phyloP scores from a whole-genome alignment of 345 rosid genomes.

The Euphorbia pulcherrima region DNA sequence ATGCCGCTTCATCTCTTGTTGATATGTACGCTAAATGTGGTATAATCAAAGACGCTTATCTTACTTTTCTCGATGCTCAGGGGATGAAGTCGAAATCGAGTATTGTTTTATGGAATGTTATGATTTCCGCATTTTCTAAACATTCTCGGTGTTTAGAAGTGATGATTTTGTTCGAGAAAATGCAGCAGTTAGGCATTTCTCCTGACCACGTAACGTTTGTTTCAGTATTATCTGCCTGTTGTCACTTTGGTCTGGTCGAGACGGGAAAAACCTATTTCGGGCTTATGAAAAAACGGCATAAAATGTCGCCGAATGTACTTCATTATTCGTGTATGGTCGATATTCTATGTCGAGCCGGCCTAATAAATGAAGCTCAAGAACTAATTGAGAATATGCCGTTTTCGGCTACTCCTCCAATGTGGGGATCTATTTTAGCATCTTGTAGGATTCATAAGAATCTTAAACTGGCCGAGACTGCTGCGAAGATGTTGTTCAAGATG shows the following conservation, averaged over 20 bases:
- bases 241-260: conserved; percentile 68
- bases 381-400: conserved; percentile 59
- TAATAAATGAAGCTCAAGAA: conserved; percentile 52
- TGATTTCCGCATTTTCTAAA: conserved; percentile 73
- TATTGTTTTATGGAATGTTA: conserved; percentile 66
- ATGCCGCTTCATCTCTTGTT: conserved; percentile 58
- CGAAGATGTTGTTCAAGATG: conserved; percentile 53
- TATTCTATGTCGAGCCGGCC: conserved; percentile 66
- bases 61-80: conserved; percentile 41
- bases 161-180: conserved; percentile 73
- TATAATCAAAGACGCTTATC: conserved; percentile 53
- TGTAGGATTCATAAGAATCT: conserved; percentile 58
- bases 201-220: conserved; percentile 70
- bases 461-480: conserved; percentile 65
- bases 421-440: conserved; percentile 81
- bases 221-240: conserved; percentile 65
- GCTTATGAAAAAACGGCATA: conserved; percentile 50
- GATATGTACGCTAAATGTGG: conserved; percentile 93
- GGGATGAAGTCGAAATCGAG: too few relatives aligned
- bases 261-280: conserved; percentile 51
- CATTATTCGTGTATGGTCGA: conserved; percentile 93
- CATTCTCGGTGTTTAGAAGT: conserved; percentile 55
- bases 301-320: conserved; percentile 47
- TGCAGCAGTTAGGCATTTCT: conserved; percentile 60
- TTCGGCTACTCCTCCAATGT: conserved; percentile 60